phyloP scores from a whole-genome alignment of 371 early-diverging fungal species.

The Mucor racemosus region DNA sequence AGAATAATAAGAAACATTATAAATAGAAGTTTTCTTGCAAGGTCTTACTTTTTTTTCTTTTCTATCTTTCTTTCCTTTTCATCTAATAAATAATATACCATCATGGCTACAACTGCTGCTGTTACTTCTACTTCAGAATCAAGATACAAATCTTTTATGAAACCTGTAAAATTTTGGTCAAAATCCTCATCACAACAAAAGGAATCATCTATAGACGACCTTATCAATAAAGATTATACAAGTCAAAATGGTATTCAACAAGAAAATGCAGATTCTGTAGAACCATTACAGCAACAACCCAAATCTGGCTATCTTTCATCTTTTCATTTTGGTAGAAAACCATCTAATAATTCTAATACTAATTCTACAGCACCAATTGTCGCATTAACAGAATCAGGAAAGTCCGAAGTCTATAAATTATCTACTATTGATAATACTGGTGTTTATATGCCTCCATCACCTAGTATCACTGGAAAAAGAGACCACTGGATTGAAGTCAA shows the following conservation, averaged over 20 bases:
- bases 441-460: slow-evolving; percentile 45
- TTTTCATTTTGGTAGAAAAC: slow-evolving; percentile 3
- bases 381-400: slow-evolving; percentile 34
- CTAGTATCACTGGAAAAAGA: slow-evolving; percentile 30
- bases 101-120: neutral
- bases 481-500: slow-evolving; percentile 39
- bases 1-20: slow-evolving; percentile 1
- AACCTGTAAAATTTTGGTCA: slow-evolving; percentile 34
- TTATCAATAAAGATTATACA: slow-evolving; percentile 7
- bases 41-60: neutral
- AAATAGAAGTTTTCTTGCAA: neutral
- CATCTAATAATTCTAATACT: neutral
- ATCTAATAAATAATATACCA: neutral
- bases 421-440: slow-evolving; percentile 41
- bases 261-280: neutral
- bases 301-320: neutral
- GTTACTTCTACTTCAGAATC: slow-evolving; percentile 11
- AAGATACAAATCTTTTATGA: slow-evolving; percentile 30
- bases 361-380: neutral
- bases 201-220: slow-evolving; percentile 11
- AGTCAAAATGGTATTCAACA: neutral
- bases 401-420: slow-evolving; percentile 38
- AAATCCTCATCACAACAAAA: slow-evolving; percentile 11
- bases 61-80: neutral
- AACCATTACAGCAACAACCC: neutral